These are phyloP conservation scores for Trichomonascaceae sp. DNA, from an alignment of 1,139 yeast genomes.

Conservation along the genomic window DNA sequence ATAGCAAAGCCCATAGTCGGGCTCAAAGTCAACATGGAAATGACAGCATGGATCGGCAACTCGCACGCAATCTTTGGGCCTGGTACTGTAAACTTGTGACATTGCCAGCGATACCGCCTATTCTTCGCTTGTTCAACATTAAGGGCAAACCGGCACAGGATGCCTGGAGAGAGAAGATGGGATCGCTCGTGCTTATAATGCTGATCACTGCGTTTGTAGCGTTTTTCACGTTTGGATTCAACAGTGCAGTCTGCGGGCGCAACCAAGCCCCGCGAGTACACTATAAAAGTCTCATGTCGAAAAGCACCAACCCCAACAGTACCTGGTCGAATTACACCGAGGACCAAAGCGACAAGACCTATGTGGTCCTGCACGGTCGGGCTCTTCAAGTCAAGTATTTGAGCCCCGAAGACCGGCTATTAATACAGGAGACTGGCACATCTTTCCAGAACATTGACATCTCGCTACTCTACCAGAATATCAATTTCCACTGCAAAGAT, in stretches of 20 bases:
- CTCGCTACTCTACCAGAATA: constrained; percentile 71
- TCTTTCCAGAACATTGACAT: constrained; percentile 40
- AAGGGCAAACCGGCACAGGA: constrained; percentile 57
- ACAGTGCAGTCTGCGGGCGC: constrained; percentile 54
- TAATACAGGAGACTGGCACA: not conserved
- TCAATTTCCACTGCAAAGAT: constrained; percentile 70
- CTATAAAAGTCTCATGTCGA: constrained; percentile 42
- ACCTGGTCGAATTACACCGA: too few species aligned
- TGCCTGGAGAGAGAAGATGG: constrained; percentile 92
- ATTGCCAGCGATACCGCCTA: constrained; percentile 77
- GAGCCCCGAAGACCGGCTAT: not conserved
- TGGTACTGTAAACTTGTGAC: constrained; percentile 62
- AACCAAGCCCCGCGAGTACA: constrained; percentile 33
- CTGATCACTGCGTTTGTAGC: constrained; percentile 62
- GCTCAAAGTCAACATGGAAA: too few species aligned
- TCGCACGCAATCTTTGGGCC: constrained; percentile 39
- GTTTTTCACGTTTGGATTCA: constrained; percentile 74
- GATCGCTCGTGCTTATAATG: constrained; percentile 53
- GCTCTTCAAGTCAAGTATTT: constrained; percentile 45
- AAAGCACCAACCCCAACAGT: too few species aligned
- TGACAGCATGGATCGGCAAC: not conserved
- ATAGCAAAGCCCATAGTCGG: too few species aligned
- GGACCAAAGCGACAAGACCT: too few species aligned
- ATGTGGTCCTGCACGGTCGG: constrained; percentile 63
- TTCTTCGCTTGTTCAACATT: constrained; percentile 58